Percentiles rank a stretch among this genome's conserved stretches.
phyloP scores from a whole-genome alignment of 306 rosid species.

The Fragaria nilgerrensis region DNA sequence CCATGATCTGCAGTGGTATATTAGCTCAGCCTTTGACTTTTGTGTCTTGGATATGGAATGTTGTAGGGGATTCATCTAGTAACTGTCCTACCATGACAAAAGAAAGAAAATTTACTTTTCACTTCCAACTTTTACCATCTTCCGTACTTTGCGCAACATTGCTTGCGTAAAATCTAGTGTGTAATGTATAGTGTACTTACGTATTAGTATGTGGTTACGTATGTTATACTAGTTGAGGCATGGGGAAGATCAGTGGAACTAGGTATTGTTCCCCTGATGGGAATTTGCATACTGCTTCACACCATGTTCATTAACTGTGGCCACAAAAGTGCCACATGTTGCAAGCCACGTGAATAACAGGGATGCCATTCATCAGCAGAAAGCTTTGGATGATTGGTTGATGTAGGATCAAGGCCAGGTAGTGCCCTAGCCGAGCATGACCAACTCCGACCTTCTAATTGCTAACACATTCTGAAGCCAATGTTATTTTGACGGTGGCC shows the following conservation, averaged over 20 bases:
- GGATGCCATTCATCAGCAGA: neutral
- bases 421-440: constrained; percentile 19
- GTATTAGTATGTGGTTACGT: neutral
- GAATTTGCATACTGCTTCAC: constrained; percentile 22
- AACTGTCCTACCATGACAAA: neutral
- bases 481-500: constrained; percentile 36
- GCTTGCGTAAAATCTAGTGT: neutral
- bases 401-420: constrained; percentile 13
- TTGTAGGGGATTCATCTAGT: neutral
- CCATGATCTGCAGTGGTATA: neutral
- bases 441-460: constrained; percentile 13
- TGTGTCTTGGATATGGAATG: neutral
- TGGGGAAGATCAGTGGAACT: constrained; percentile 5
- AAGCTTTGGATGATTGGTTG: neutral
- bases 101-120: neutral
- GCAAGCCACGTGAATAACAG: neutral
- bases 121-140: neutral
- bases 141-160: neutral
- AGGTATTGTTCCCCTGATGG: constrained; percentile 26
- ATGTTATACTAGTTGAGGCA: neutral
- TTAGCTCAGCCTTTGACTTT: neutral
- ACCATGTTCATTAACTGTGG: constrained; percentile 28
- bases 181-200: neutral
- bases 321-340: constrained; percentile 32
- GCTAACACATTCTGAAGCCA: constrained; percentile 33